Percentiles rank a stretch among this genome's conserved stretches.
phyloP scores from a whole-genome alignment of 192 early-diverging fungal species.

The Coemansia sp. region DNA sequence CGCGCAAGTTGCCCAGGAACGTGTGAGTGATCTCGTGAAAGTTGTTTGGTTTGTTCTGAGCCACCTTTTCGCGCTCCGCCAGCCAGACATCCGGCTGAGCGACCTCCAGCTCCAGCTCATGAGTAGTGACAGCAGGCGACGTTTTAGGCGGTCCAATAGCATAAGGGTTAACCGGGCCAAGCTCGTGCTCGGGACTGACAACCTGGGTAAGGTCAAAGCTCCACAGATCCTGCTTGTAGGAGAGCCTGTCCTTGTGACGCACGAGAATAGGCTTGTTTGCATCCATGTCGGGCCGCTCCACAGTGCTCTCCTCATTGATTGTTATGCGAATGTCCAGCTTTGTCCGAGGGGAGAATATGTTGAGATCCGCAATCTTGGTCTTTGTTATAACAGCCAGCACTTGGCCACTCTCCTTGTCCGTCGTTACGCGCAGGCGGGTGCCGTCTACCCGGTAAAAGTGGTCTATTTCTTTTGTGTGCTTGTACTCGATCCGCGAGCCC shows the following conservation, averaged over 20 bases:
- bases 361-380: slow-evolving; percentile 75
- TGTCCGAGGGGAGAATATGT: slow-evolving; percentile 78
- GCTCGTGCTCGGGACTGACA: slow-evolving; percentile 45
- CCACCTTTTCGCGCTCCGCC: slow-evolving; percentile 63
- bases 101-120: slow-evolving; percentile 88
- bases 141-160: slow-evolving; percentile 42
- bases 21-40: slow-evolving; percentile 69
- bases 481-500: slow-evolving; percentile 63
- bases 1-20: slow-evolving; percentile 79
- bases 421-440: slow-evolving; percentile 62
- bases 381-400: slow-evolving; percentile 68
- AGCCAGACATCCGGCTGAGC: slow-evolving; percentile 56
- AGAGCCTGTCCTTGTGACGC: slow-evolving; percentile 85
- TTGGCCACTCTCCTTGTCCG: slow-evolving; percentile 60
- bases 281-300: slow-evolving; percentile 49
- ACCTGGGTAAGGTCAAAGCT: slow-evolving; percentile 90
- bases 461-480: slow-evolving; percentile 73
- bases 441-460: slow-evolving; percentile 57
- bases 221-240: slow-evolving; percentile 80
- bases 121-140: slow-evolving; percentile 55
- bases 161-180: slow-evolving; percentile 41
- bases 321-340: slow-evolving; percentile 85
- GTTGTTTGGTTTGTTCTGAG: slow-evolving; percentile 57
- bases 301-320: slow-evolving; percentile 67
- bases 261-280: slow-evolving; percentile 53